Evolutionary conservation across 495 filamentous ascomycete genomes (phyloP).

Genomic region (Echria macrotheca): DNA sequence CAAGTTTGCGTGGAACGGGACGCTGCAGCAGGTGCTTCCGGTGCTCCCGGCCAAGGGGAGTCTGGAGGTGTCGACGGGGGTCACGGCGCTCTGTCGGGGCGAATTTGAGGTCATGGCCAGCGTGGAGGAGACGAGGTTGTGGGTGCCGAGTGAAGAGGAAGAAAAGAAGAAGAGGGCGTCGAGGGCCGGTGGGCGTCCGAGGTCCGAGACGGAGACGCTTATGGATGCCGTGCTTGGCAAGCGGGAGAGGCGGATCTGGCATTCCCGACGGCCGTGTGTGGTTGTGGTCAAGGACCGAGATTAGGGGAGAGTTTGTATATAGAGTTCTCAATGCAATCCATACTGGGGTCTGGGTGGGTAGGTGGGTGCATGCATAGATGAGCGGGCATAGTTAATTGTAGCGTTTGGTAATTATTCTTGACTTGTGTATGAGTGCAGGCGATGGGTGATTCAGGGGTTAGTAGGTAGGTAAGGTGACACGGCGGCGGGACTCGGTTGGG

Average conservation of each 20-base stretch:
- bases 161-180: conserved; percentile 18
- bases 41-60: conserved; percentile 51
- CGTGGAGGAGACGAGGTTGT: conserved; percentile 68
- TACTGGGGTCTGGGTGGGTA: too few relatives aligned
- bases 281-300: conserved; percentile 49
- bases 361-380: too few relatives aligned
- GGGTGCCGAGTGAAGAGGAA: conserved; percentile 26
- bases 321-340: too few relatives aligned
- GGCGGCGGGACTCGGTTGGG: too few relatives aligned
- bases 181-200: conserved; percentile 33
- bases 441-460: too few relatives aligned
- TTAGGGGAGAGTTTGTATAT: too few relatives aligned
- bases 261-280: conserved; percentile 58
- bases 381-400: too few relatives aligned
- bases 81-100: conserved; percentile 69
- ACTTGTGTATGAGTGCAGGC: too few relatives aligned
- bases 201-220: conserved; percentile 46
- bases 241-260: conserved; percentile 66
- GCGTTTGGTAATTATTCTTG: too few relatives aligned
- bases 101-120: conserved; percentile 77
- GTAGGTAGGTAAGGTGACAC: too few relatives aligned
- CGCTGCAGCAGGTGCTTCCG: conserved; percentile 68
- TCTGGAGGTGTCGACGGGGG: conserved; percentile 53
- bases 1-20: conserved; percentile 74
- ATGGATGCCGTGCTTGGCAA: conserved; percentile 51